phyloP scores from a whole-genome alignment of 2,329 filamentous ascomycete genomes.

The Cercospora sojina region DNA sequence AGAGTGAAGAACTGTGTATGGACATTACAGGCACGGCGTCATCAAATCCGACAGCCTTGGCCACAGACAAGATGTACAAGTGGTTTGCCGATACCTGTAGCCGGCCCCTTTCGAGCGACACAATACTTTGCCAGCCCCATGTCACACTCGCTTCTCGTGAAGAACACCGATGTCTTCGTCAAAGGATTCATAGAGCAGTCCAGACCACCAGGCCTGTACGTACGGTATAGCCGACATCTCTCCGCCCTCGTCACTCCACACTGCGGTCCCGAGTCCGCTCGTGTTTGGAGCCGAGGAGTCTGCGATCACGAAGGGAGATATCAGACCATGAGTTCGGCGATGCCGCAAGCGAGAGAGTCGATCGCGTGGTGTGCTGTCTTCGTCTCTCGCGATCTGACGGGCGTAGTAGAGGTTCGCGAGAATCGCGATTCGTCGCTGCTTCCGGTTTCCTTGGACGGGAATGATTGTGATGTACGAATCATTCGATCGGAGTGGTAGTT shows the following conservation, averaged over 20 bases:
- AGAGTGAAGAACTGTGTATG: background rate
- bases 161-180: background rate
- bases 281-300: background rate
- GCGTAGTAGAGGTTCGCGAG: background rate
- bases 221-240: background rate
- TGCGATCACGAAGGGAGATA: background rate
- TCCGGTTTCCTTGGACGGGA: background rate
- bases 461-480: background rate
- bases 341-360: background rate
- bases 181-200: background rate
- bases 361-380: background rate
- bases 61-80: background rate
- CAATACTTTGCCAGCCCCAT: background rate
- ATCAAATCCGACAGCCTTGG: background rate
- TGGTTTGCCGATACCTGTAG: background rate
- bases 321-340: background rate
- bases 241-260: background rate
- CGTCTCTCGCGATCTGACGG: background rate
- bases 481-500: background rate
- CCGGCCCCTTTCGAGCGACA: background rate
- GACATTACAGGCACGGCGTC: too few species aligned
- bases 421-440: background rate
- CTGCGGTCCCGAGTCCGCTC: background rate
- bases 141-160: background rate
- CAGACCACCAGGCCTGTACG: background rate